Percentiles rank a stretch among this genome's conserved stretches.
Conservation (phyloP, 345 rosid species). For the Ceriops decandra region DNA sequence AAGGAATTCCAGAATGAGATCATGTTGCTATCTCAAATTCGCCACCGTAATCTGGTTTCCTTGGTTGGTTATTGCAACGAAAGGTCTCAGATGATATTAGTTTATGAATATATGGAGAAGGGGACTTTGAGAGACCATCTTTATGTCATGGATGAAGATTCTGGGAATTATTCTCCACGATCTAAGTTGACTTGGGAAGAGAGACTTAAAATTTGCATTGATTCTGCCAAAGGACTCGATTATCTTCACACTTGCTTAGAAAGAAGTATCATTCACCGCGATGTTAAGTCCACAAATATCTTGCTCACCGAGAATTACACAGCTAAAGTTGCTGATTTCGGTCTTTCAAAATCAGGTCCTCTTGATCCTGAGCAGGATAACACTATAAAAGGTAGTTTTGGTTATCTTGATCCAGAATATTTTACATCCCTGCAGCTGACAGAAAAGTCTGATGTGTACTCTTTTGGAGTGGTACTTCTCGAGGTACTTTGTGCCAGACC, state of each 20-base stretch:
- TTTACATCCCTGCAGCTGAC: conserved; percentile 32
- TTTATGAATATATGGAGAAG: conserved; percentile 57
- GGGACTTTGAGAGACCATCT: conserved; percentile 50
- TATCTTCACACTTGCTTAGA: conserved; percentile 46
- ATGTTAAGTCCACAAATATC: conserved; percentile 55
- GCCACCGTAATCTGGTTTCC: conserved; percentile 65
- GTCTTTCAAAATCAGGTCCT: conserved; percentile 44
- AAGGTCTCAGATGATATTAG: conserved; percentile 50
- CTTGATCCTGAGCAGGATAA: conserved; percentile 34
- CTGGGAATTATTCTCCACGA: conserved; percentile 25
- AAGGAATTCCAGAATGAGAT: conserved; percentile 30
- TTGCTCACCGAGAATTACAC: conserved; percentile 39
- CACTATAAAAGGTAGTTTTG: conserved; percentile 50
- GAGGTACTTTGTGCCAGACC: conserved; percentile 35
- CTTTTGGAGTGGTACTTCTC: conserved; percentile 57
- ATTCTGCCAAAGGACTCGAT: conserved; percentile 47
- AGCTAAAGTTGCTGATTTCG: conserved; percentile 62
- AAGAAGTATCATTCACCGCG: conserved; percentile 51
- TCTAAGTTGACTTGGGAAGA: conserved; percentile 28
- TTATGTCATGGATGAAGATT: conserved; percentile 21
- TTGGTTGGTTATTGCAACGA: conserved; percentile 66
- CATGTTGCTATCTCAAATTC: conserved; percentile 52
- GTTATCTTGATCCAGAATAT: conserved; percentile 58
- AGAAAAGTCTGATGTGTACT: conserved; percentile 30
- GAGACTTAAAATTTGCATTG: conserved; percentile 53